Evolutionary conservation across 495 filamentous ascomycete species (phyloP), one percentile per base, ranked within the genome.

Genomic region (Parathielavia hyrcaniae): DNA sequence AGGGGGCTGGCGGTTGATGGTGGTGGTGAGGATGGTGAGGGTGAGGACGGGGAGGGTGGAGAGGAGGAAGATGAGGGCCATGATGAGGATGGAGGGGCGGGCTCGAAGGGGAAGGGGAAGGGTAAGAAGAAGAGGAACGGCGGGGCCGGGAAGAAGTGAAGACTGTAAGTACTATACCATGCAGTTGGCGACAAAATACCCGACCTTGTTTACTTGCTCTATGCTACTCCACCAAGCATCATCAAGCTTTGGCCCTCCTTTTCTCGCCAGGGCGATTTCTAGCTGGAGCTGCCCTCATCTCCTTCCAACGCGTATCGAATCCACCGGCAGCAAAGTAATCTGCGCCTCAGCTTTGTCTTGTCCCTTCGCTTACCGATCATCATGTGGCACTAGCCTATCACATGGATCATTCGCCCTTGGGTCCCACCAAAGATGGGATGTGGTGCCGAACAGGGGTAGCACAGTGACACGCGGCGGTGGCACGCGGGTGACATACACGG

Each of bases 91-190:
- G 66, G 60, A 17, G 59, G 26, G 0, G 64, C 32, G 2, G 14
- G 55, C 11, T 50, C 34, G 1, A 66, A 64, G 12, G 69, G 50
- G 2, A 66, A 64, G 12, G 69, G 50, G 2, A 65, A 68, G 34
- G 65, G 64, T 5, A 59, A 61, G 43, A 46, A 32, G 34, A 54
- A 68, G 62, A 58, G 44, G 30, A 14, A 9, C 17, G 59, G 64
- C 9, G 70, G 62, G 8, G 64, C 55, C 17, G 69, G 68, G 5
- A 75, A 74, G 62, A 71, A 67, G 50, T 56, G 65, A 4, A 75
- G 67, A 56, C 68, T 65, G 13, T 30, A 32, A 35, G 20, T 4
- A 13, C n/a, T 30, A 34, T 6, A n/a, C 7, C 14, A 41, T 16
- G 26, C 26, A 30, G 26, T 30, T 30, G 26, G n/a, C n/a, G n/a